A percentile compares a stretch with the other conserved stretches of the same genome.
Conservation (phyloP, 129 eudicot species). For the Heracleum sosnowskyi region DNA sequence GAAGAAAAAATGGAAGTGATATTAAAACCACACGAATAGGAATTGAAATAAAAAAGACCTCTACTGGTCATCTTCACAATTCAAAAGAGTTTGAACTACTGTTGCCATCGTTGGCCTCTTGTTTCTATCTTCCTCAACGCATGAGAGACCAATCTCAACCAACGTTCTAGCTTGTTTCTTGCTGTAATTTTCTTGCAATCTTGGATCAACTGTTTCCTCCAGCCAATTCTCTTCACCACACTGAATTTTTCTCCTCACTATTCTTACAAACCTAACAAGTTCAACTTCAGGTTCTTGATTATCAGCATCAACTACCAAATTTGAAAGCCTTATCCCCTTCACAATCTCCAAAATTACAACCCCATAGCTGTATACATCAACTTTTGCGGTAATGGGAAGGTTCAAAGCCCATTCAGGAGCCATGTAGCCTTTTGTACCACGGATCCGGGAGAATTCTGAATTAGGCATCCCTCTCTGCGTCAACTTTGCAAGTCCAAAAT, state of each 20-base stretch:
- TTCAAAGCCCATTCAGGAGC: conserved; percentile 6
- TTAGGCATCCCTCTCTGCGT: not conserved
- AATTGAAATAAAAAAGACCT: no score
- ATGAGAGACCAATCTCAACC: not conserved
- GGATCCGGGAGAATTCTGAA: not conserved
- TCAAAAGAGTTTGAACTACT: not conserved
- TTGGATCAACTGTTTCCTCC: not conserved
- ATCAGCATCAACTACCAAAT: not conserved
- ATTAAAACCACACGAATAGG: no score
- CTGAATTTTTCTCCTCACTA: not conserved
- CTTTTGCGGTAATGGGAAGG: conserved; percentile 8
- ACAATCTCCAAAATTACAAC: not conserved
- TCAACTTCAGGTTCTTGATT: not conserved
- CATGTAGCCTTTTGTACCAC: conserved; percentile 3
- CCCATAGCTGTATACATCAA: not conserved
- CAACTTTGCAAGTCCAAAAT: conserved; percentile 7
- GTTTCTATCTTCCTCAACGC: conserved; percentile 1
- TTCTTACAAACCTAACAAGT: not conserved
- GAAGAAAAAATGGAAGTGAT: no score
- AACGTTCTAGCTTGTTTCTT: not conserved
- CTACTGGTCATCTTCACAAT: not conserved
- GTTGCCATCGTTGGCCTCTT: not conserved
- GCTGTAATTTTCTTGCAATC: not conserved
- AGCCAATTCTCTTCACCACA: not conserved
- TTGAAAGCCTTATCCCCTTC: not conserved